phyloP scores from a whole-genome alignment of 2,329 filamentous ascomycete genomes.

The Canariomyces notabilis region DNA sequence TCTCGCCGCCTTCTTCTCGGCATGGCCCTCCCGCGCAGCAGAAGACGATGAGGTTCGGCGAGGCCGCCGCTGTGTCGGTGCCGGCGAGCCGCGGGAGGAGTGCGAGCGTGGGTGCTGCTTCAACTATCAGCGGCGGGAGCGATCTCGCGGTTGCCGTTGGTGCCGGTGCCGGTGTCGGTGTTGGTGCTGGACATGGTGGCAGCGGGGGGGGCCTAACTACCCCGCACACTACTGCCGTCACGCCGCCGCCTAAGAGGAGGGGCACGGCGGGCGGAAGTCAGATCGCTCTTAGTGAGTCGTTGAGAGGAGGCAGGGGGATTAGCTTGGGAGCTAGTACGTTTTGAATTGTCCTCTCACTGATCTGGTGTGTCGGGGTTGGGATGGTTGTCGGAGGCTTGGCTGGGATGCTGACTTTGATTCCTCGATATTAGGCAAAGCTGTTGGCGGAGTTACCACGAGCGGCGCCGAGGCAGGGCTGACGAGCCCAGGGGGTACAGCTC shows the following conservation, averaged over 20 bases:
- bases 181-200: too few relatives aligned
- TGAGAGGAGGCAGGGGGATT: slow-evolving; percentile 20
- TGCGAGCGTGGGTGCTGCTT: background rate
- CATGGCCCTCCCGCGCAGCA: too few relatives aligned
- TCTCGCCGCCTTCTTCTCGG: too few relatives aligned
- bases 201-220: too few relatives aligned
- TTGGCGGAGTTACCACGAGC: slow-evolving; percentile 19
- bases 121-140: too few relatives aligned
- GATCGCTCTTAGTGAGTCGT: slow-evolving; percentile 17
- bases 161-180: too few relatives aligned
- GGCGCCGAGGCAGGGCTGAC: slow-evolving; percentile 7
- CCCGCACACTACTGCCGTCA: background rate
- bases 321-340: slow-evolving; percentile 19
- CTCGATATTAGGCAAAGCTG: slow-evolving; percentile 14
- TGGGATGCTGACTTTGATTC: slow-evolving; percentile 2
- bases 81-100: background rate
- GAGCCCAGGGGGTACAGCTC: background rate
- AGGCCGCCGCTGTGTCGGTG: background rate
- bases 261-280: slow-evolving; percentile 13
- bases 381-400: background rate
- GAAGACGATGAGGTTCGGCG: background rate
- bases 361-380: background rate
- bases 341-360: background rate
- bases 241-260: slow-evolving; percentile 10
- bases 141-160: too few relatives aligned